These are phyloP conservation scores for Skeletonema grethae DNA, from an alignment of 108 stramenopile species.

Conservation along the genomic window DNA sequence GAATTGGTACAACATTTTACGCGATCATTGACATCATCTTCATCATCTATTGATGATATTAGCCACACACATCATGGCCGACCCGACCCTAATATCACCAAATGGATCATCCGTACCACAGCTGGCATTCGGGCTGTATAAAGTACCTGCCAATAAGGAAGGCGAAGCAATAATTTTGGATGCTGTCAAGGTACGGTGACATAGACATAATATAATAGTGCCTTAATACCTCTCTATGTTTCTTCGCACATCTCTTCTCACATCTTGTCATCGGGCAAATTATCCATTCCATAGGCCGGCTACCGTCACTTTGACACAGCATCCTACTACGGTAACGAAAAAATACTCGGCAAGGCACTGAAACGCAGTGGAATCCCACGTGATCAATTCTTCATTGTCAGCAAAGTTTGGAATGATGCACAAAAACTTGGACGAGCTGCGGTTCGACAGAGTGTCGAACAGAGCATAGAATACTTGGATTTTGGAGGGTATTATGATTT, in stretches of 20 bases:
- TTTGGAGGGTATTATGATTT: constrained; percentile 43
- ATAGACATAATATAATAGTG: background rate
- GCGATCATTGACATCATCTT: too few relatives aligned
- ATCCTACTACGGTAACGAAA: constrained; percentile 57
- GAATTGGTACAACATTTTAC: too few relatives aligned
- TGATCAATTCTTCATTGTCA: constrained; percentile 41
- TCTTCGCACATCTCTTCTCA: background rate
- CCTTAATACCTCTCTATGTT: background rate
- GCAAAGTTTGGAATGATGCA: constrained; percentile 55
- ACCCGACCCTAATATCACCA: too few relatives aligned
- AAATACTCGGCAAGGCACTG: constrained; percentile 44
- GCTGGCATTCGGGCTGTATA: constrained; percentile 68
- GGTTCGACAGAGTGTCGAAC: constrained; percentile 18
- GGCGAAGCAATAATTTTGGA: constrained; percentile 49
- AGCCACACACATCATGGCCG: too few relatives aligned
- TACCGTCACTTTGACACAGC: constrained; percentile 61
- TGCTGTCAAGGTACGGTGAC: constrained; percentile 20
- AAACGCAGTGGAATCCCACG: constrained; percentile 22
- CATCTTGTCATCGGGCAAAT: constrained; percentile 21
- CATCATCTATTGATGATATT: too few relatives aligned
- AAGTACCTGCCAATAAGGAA: constrained; percentile 48
- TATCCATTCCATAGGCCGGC: constrained; percentile 5
- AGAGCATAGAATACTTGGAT: constrained; percentile 21
- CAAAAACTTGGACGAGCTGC: constrained; percentile 23
- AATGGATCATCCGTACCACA: constrained; percentile 31